Conservation (phyloP, 805 yeast species). For the Cyberlindnera subsufficiens region DNA sequence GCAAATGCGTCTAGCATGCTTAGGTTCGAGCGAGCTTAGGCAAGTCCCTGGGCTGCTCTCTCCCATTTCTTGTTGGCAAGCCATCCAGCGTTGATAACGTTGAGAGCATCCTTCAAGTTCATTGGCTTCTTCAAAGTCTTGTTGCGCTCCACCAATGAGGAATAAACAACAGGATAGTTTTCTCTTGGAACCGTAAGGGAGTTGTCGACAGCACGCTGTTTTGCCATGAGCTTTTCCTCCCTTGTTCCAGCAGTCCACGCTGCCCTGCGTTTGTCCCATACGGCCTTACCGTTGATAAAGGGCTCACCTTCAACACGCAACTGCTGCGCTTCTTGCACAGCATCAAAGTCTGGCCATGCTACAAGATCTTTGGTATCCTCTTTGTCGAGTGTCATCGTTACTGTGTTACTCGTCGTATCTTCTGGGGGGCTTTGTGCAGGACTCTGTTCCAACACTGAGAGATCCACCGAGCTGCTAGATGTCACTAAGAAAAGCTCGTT, state of each 20-base stretch:
- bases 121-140: slow-evolving; percentile 62
- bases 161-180: slow-evolving; percentile 58
- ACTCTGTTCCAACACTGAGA: slow-evolving; percentile 23
- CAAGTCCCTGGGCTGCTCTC: slow-evolving; percentile 35
- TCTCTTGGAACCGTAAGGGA: slow-evolving; percentile 36
- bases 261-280: slow-evolving; percentile 66
- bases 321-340: slow-evolving; percentile 22
- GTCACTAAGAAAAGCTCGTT: slow-evolving; percentile 43
- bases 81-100: slow-evolving; percentile 83
- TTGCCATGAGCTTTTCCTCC: slow-evolving; percentile 11
- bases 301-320: slow-evolving; percentile 23
- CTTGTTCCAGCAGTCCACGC: slow-evolving; percentile 55
- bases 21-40: slow-evolving; percentile 1
- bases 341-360: slow-evolving; percentile 24
- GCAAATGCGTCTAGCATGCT: too few species aligned
- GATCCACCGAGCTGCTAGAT: slow-evolving; percentile 26
- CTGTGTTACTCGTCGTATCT: not conserved
- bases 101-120: slow-evolving; percentile 67
- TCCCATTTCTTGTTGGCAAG: slow-evolving; percentile 71
- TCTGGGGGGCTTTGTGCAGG: not conserved
- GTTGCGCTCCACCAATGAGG: slow-evolving; percentile 62
- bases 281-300: slow-evolving; percentile 46
- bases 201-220: slow-evolving; percentile 17
- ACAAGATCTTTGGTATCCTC: slow-evolving; percentile 1
- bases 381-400: slow-evolving; percentile 4